Evolutionary conservation across 169 alveolate species (phyloP), one percentile per base, ranked within the genome.

Genomic region (Eimeria sp.): DNA sequence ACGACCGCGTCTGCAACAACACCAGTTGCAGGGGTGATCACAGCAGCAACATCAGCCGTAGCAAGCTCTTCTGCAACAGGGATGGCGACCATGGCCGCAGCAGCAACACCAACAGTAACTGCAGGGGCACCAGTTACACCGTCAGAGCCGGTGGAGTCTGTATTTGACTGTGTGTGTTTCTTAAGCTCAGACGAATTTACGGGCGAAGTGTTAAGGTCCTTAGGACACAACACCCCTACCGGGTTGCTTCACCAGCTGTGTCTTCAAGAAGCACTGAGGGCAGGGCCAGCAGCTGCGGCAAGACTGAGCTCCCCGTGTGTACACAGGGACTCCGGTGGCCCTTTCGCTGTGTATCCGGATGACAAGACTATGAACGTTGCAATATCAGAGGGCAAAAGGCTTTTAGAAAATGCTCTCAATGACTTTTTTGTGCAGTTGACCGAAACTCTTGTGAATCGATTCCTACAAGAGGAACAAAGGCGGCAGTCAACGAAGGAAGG

Each of bases 101-200:
- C 86, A 75, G 86, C 58, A 20, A 40, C 83, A 80, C 43, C 61
- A 27, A 34, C 65, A 45, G 89, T 2, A 27, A 58, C 70, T 5
- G 34, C 92, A 30, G 61, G 40, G 43, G 58, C 80, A 40, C 45
- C 3, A 14, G 54, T 51, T 45, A 70, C 40, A 43, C 40, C 43
- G 30, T 10, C 94, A 30, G 93, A 65, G 54, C 78, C 67, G 72
- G 18, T 47, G 22, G 49, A 20, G 49, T 87, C 94, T 47, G 78
- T 75, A 25, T 22, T 87, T 20, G 94, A 87, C 25, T 51, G n/a
- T 14, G 84, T 34, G 0, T 87, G 82, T 27, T 25, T 45, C 43
- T 27, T 87, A 57, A 87, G 94, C 45, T 87, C 82, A 3, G 94
- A 87, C 82, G 94, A 87, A 63, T 57, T 43, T 16, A 87, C 94